Conservation (phyloP, 768 basidiomycete genomes). For the Cystoderma amianthinum region DNA sequence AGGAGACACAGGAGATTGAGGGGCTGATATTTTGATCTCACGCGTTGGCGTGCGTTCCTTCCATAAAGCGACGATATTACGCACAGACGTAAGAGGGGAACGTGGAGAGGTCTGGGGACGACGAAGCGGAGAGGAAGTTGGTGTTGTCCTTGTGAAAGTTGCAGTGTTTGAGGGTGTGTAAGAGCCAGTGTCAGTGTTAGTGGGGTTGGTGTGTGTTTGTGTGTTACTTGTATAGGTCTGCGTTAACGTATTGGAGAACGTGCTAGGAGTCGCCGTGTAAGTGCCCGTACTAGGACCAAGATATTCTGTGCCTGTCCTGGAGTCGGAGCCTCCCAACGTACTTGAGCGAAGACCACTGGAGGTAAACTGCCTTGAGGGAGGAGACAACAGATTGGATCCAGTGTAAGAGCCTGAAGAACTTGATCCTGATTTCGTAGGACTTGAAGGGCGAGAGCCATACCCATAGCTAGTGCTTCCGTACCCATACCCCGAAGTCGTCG, state of each 20-base stretch:
- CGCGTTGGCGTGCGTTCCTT: constrained; percentile 65
- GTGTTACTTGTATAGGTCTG: constrained; percentile 27
- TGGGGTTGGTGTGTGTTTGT: constrained; percentile 7
- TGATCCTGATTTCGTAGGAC: constrained; percentile 33
- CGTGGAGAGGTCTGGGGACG: constrained; percentile 62
- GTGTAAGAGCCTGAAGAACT: constrained; percentile 29
- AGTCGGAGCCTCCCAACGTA: constrained; percentile 13
- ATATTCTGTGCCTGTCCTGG: constrained; percentile 18
- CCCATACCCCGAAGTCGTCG: constrained; percentile 22
- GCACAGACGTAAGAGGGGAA: constrained; percentile 66
- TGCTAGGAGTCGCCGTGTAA: constrained; percentile 26
- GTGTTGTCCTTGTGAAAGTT: constrained; percentile 35
- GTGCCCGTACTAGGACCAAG: constrained; percentile 17
- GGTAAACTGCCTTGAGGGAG: constrained; percentile 30
- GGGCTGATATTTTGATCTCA: constrained; percentile 26
- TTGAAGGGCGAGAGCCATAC: constrained; percentile 35
- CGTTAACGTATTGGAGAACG: constrained; percentile 32
- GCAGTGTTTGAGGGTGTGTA: constrained; percentile 21
- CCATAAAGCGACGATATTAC: constrained; percentile 77
- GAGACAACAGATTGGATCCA: constrained; percentile 41
- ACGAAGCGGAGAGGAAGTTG: constrained; percentile 46
- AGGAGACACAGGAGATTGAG: constrained; percentile 29
- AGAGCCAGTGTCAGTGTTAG: constrained; percentile 19
- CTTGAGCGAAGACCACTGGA: constrained; percentile 23
- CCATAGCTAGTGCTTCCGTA: constrained; percentile 24